These are phyloP conservation scores for Trypanosomatidae sp. DNA, from an alignment of 208 protist genomes.

Conservation along the genomic window DNA sequence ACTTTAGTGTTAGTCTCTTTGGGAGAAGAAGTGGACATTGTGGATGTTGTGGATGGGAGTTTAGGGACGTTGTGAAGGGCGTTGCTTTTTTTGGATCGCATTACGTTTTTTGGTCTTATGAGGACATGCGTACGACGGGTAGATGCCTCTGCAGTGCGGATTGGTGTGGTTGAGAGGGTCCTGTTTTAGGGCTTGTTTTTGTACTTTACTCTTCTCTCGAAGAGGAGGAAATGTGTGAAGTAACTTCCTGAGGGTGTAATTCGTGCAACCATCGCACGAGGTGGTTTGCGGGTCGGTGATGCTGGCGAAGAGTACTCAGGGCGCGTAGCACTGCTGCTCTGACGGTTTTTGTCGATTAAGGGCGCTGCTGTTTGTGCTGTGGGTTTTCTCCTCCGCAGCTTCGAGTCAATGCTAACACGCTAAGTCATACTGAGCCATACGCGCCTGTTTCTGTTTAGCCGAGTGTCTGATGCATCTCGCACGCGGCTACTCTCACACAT, in stretches of 20 bases:
- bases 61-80: too few relatives aligned
- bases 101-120: not conserved
- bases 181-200: too few relatives aligned
- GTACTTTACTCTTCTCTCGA: too few relatives aligned
- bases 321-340: not conserved
- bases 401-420: not conserved
- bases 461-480: not conserved
- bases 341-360: too few relatives aligned
- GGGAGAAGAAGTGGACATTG: too few relatives aligned
- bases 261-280: too few relatives aligned
- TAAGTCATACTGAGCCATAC: not conserved
- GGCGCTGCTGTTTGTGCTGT: not conserved
- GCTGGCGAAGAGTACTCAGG: not conserved
- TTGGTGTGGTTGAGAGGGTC: too few relatives aligned
- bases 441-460: not conserved
- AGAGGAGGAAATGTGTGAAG: too few relatives aligned
- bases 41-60: too few relatives aligned
- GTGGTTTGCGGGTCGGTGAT: not conserved
- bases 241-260: too few relatives aligned
- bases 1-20: constrained; percentile 4
- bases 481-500: not conserved
- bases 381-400: not conserved
- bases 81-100: not conserved
- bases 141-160: too few relatives aligned
- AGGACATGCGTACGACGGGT: too few relatives aligned